Conservation (phyloP, 2,329 filamentous ascomycete genomes). For the Epichloe aotearoae region DNA sequence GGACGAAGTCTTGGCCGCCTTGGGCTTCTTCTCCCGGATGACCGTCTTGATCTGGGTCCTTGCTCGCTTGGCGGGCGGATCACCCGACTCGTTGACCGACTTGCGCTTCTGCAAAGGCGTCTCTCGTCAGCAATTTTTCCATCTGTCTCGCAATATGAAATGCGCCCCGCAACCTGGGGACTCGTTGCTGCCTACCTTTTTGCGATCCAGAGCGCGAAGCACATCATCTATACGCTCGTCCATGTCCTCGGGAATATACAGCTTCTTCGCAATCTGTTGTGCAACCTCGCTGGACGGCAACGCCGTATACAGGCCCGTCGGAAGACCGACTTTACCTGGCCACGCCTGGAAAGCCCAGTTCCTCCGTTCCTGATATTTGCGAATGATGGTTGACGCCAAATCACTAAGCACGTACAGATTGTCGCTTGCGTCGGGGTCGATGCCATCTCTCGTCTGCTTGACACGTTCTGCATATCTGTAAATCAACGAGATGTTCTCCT, state of each 20-base stretch:
- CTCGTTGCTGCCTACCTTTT: constrained; percentile 42
- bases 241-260: constrained; percentile 65
- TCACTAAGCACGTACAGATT: constrained; percentile 80
- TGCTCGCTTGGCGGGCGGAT: constrained; percentile 27
- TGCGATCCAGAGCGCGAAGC: constrained; percentile 52
- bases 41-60: constrained; percentile 25
- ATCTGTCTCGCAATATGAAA: too few relatives aligned
- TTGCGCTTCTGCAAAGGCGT: constrained; percentile 40
- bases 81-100: constrained; percentile 34
- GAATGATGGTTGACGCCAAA: constrained; percentile 67
- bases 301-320: constrained; percentile 62
- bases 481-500: constrained; percentile 77
- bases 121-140: constrained; percentile 12
- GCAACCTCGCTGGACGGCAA: constrained; percentile 67
- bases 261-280: constrained; percentile 74
- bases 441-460: constrained; percentile 76
- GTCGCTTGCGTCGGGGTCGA: constrained; percentile 54
- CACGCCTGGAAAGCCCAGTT: constrained; percentile 79
- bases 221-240: constrained; percentile 64
- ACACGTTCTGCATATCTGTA: constrained; percentile 86
- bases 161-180: too few relatives aligned
- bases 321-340: constrained; percentile 67
- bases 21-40: constrained; percentile 26
- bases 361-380: constrained; percentile 74
- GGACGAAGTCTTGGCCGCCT: constrained; percentile 18